Conservation (phyloP, 225 moss, liverwort and hornwort species). For the Neckera pumila region DNA sequence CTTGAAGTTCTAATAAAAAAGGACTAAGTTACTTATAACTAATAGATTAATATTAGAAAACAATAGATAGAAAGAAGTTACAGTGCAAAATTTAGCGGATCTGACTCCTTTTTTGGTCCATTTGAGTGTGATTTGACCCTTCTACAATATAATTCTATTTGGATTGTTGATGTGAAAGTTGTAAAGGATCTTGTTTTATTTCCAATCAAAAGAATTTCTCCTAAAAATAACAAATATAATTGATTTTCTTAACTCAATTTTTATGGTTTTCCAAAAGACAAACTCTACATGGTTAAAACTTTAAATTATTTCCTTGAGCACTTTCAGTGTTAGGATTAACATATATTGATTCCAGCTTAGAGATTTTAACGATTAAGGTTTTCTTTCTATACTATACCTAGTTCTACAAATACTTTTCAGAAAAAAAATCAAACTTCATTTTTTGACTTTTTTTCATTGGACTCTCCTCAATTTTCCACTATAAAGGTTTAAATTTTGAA, state of each 20-base stretch:
- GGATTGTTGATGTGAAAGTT: not conserved
- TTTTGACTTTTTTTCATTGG: not conserved
- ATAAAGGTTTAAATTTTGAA: not conserved
- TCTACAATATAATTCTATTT: too few relatives aligned
- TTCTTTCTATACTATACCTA: not conserved
- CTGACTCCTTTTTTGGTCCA: too few relatives aligned
- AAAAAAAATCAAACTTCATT: not conserved
- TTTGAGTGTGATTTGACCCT: too few relatives aligned
- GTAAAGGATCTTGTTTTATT: not conserved
- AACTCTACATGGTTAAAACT: too few relatives aligned
- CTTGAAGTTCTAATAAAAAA: too few relatives aligned
- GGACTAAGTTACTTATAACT: too few relatives aligned
- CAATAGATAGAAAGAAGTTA: too few relatives aligned
- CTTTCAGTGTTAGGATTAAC: not conserved
- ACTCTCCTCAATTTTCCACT: fast-evolving
- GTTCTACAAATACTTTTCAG: not conserved
- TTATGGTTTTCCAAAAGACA: too few relatives aligned
- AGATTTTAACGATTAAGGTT: not conserved
- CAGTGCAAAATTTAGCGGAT: too few relatives aligned
- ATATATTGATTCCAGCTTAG: not conserved
- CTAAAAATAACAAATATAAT: not conserved
- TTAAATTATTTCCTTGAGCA: not conserved
- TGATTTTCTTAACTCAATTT: not conserved
- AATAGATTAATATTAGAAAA: too few relatives aligned
- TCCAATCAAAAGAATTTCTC: fast-evolving